Base-by-base conservation (phyloP, 805 yeast species). In the Candida ascalaphidarum region DNA sequence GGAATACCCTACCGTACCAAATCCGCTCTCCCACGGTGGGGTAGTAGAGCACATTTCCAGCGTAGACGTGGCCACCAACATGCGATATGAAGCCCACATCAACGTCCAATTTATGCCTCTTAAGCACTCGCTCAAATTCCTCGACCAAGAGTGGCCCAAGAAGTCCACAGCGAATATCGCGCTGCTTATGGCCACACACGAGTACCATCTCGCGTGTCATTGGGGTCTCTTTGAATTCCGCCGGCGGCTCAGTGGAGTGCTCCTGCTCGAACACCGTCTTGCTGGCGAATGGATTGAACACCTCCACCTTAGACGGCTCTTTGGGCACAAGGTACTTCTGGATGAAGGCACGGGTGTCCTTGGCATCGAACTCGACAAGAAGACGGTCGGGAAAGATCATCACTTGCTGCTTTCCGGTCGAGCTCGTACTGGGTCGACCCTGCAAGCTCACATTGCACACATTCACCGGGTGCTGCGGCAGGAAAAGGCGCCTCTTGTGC, bases 31-130 rank as follows among this genome's bases (percentile, higher is more conserved):
- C 60, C 16, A 31, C 35, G 4, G 52, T 51, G 11, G 48, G 48
- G 36, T 76, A 74, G 28, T 70, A 67, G 2, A 82, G 55, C 10
- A 84, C 73, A 43, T 84, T 84, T 0, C 94, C 95, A 2, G 95
- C 95, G 51, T 73, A 84, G 2, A 68, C 82, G 48, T 84, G 95
- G 0, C 95, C 95, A 1, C 95, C 94, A 22, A 84, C 61, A 48
- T 84, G 95, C 9, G 88, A 77, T 0, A 80, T 60, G 5, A 70
- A 43, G 0, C 84, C 86, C 19, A 77, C 58, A 20, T 50, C 47
- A 4, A 32, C 49, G 26, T 23, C 39, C 23, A 71, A 23, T 0
- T 49, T 50, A 25, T 65, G 56, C 1, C 36, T 23, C 9, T 41
- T 32, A 11, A 77, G 37, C 2, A 68, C 73, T 17, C 29, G 35